These are phyloP conservation scores for Debaryomyces singareniensis DNA, from an alignment of 1,139 yeast genomes.

Conservation along the genomic window DNA sequence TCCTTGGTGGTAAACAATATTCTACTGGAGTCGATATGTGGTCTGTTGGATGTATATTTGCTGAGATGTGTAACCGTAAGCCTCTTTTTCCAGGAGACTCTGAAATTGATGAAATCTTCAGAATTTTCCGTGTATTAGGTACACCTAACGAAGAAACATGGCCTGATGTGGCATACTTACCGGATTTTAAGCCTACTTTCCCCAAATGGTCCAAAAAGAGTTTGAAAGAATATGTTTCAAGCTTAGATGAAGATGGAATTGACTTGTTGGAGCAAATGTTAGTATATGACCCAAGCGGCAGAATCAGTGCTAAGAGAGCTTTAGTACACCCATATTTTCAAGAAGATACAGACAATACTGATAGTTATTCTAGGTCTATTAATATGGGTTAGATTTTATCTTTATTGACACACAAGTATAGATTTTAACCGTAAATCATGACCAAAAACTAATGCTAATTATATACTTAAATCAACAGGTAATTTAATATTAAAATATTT, in stretches of 20 bases:
- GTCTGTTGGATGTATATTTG: constrained; percentile 98
- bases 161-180: constrained; percentile 94
- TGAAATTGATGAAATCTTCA: constrained; percentile 94
- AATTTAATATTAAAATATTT: too few relatives aligned
- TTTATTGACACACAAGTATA: too few relatives aligned
- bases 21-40: constrained; percentile 98
- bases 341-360: constrained; percentile 35
- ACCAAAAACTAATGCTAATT: too few relatives aligned
- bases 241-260: constrained; percentile 74
- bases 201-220: constrained; percentile 89
- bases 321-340: constrained; percentile 85
- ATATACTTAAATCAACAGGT: too few relatives aligned
- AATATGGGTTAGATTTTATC: too few relatives aligned
- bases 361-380: constrained; percentile 29
- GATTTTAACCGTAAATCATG: too few relatives aligned
- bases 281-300: constrained; percentile 86
- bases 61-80: constrained; percentile 95
- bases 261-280: constrained; percentile 76
- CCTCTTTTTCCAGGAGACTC: constrained; percentile 97
- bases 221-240: constrained; percentile 68
- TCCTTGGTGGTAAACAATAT: constrained; percentile 94
- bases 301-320: constrained; percentile 94
- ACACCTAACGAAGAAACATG: constrained; percentile 91
- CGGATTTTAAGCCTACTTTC: constrained; percentile 92
- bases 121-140: constrained; percentile 87